Percentiles rank a stretch among this genome's conserved stretches.
Evolutionary conservation across 768 basidiomycete species (phyloP).

Genomic region (Hygrocybe punicea): DNA sequence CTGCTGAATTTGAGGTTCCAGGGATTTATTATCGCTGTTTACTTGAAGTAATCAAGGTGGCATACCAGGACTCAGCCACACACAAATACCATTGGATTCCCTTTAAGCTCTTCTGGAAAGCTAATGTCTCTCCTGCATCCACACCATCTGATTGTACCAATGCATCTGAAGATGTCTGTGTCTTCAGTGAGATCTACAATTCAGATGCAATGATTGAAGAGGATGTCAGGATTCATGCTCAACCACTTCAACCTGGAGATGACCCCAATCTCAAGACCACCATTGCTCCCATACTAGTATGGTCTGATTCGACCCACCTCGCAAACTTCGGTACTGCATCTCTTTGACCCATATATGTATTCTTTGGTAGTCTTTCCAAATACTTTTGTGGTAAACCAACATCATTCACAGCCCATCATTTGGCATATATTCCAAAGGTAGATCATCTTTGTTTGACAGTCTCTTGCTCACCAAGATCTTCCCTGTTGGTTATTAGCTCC

Average conservation of each 20-base stretch:
- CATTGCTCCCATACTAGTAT: constrained; percentile 24
- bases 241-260: not conserved
- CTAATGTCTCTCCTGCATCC: constrained; percentile 20
- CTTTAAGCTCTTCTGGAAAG: constrained; percentile 5
- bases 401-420: constrained; percentile 25
- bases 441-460: constrained; percentile 14
- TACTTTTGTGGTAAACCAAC: constrained; percentile 25
- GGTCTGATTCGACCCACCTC: constrained; percentile 31
- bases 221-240: constrained; percentile 3
- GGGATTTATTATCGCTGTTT: constrained; percentile 23
- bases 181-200: constrained; percentile 19
- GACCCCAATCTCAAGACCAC: constrained; percentile 13
- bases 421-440: constrained; percentile 32
- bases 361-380: constrained; percentile 36
- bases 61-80: constrained; percentile 12
- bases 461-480: constrained; percentile 33
- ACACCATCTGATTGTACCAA: constrained; percentile 10
- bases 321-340: constrained; percentile 27
- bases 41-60: constrained; percentile 20
- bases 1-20: constrained; percentile 15
- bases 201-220: constrained; percentile 15
- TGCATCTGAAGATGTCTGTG: not conserved
- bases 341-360: constrained; percentile 36
- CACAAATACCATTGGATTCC: constrained; percentile 14
- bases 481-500: constrained; percentile 9